Evolutionary conservation across 1,284 basidiomycete species (phyloP), one percentile per base, ranked within the genome.

Genomic region (Trichosporon sp.): DNA sequence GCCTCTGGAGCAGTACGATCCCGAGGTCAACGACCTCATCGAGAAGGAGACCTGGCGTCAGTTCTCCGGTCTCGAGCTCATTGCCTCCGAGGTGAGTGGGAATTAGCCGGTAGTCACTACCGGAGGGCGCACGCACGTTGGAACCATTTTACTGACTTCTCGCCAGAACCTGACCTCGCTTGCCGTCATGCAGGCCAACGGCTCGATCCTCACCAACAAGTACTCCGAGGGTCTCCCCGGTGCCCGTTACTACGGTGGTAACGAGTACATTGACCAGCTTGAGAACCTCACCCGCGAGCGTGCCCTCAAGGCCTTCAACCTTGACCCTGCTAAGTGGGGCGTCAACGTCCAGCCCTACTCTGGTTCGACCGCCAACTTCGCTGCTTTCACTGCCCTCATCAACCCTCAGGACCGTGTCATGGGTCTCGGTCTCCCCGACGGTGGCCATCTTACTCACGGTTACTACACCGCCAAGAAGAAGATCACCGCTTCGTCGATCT

Each of bases 261-360:
- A 96, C 86, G 94, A 96, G 85, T 93, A 92, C 88, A 93, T 98
- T 79, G 97, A 99, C 83, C 92, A 96, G 84, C 92, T 99, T 79
- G 97, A 99, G 87, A 86, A 90, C 75, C 91, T 99, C 73, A 96
- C 93, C 87, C 93, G 94, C 85, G 91, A 96, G 86, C 93, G 97
- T 81, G 97, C 97, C 43, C 89, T 99, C 77, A 87, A 92, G 86
- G 96, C 97, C 8, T 99, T 98, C 90, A 91, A 94, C 88, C 92
- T 98, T 76, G 95, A 98, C 86, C 90, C 92, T 68, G 88, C 89
- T 73, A 80, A 86, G 71, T 99, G 97, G 97, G 96, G 97, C 79
- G 96, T 99, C 85, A 99, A 99, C 83, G 97, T 99, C 74, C 97
- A 99, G 87, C 97, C 97, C 19, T 99, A 99, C 87, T 98, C 95